Percentiles rank a stretch among this genome's conserved stretches.
Evolutionary conservation across 1,284 basidiomycete genomes (phyloP).

Genomic region (Peniophora sp.): DNA sequence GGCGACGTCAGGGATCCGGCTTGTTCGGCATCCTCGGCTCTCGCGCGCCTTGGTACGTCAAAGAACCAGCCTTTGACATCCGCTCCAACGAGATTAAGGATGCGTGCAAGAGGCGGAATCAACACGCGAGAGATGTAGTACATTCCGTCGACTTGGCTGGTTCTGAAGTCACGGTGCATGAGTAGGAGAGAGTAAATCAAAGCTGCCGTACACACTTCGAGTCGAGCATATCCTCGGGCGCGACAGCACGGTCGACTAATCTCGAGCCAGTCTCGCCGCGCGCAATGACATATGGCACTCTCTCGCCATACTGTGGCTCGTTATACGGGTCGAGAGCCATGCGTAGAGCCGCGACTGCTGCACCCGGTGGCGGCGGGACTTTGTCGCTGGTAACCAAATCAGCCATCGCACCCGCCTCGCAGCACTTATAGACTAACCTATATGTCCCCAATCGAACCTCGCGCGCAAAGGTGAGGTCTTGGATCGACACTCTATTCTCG

Average conservation of each 20-base stretch:
- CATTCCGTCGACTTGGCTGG: constrained; percentile 66
- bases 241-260: constrained; percentile 77
- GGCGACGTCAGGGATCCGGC: constrained; percentile 33
- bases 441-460: constrained; percentile 91
- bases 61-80: constrained; percentile 87
- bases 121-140: constrained; percentile 90
- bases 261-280: constrained; percentile 59
- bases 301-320: constrained; percentile 89
- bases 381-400: constrained; percentile 48
- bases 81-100: constrained; percentile 90
- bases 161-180: constrained; percentile 26
- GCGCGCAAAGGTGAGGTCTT: constrained; percentile 94
- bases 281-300: constrained; percentile 86
- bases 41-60: constrained; percentile 69
- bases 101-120: constrained; percentile 83
- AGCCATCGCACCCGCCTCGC: background rate
- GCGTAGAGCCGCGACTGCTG: constrained; percentile 74
- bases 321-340: constrained; percentile 72
- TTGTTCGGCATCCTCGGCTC: constrained; percentile 21
- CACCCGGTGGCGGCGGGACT: constrained; percentile 84
- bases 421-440: constrained; percentile 63
- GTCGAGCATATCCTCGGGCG: constrained; percentile 72
- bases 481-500: constrained; percentile 71
- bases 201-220: constrained; percentile 46
- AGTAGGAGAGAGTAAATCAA: background rate